These are phyloP conservation scores for Leishmania gerbilli DNA, from an alignment of 208 protist genomes.

Conservation along the genomic window DNA sequence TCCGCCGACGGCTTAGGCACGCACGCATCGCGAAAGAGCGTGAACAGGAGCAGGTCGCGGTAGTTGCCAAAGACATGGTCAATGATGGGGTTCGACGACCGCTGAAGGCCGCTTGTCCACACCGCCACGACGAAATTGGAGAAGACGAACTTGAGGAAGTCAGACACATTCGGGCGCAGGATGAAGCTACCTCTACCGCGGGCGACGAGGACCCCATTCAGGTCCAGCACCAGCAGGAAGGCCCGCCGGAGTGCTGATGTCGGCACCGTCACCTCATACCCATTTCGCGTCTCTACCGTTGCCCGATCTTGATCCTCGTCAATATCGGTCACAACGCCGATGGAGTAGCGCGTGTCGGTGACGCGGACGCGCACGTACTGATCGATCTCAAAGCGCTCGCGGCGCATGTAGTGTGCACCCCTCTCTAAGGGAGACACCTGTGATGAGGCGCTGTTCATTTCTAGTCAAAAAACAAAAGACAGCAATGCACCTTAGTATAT, in stretches of 20 bases:
- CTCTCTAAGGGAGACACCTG: not conserved
- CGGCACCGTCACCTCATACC: constrained; percentile 77
- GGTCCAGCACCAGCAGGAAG: constrained; percentile 86
- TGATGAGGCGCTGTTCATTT: constrained; percentile 19
- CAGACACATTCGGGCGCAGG: constrained; percentile 66
- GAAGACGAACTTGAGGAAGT: constrained; percentile 88
- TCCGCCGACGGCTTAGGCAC: constrained; percentile 47
- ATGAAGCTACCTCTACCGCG: constrained; percentile 70
- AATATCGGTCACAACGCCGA: constrained; percentile 73
- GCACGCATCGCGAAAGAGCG: constrained; percentile 76
- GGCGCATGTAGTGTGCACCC: constrained; percentile 19
- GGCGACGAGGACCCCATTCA: constrained; percentile 90
- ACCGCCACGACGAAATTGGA: constrained; percentile 89
- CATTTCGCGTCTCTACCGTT: constrained; percentile 75
- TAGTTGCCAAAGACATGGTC: constrained; percentile 81
- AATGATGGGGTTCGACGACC: constrained; percentile 85
- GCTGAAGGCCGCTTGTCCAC: constrained; percentile 89
- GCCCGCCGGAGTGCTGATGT: constrained; percentile 64
- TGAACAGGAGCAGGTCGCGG: constrained; percentile 85
- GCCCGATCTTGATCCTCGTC: constrained; percentile 56
- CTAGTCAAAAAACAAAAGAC: not conserved
- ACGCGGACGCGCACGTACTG: constrained; percentile 89
- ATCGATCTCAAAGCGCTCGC: constrained; percentile 75
- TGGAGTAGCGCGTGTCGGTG: constrained; percentile 60
- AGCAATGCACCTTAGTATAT: not conserved